Evolutionary conservation across 345 rosid species (phyloP), one percentile per base, ranked within the genome.

Genomic region (Eucalyptus regnans): DNA sequence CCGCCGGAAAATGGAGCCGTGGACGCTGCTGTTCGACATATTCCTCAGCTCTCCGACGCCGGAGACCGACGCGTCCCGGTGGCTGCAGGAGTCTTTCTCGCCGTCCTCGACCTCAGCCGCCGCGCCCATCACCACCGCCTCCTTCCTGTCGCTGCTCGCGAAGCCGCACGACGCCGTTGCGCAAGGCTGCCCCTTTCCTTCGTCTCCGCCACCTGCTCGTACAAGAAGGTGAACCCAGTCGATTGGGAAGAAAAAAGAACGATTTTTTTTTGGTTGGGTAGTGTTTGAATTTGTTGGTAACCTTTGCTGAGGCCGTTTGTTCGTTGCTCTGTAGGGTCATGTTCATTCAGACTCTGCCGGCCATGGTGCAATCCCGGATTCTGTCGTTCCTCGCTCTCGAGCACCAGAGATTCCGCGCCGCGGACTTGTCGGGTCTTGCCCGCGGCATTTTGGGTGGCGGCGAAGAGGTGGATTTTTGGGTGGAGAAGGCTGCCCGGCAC

Each of bases 321-420:
- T 29, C 31, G 51, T 52, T n/a, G 83, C 54, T n/a, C 86, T 49
- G 80, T 88, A 95, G 98, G 97, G 79, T 92, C 46, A 92, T 95
- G 92, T 94, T 95, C 93, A 89, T 96, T n/a, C 94, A 93, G 91
- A 97, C 96, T 25, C 90, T 95, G 71, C 98, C 99, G 1, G 58
- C 89, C 89, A 90, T 95, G 90, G 94, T 95, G 56, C 97, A 96
- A 90, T 92, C 94, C 1, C 90, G 95, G 89, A 95, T 97, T 90
- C 64, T 96, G 11, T 94, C 97, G 8, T 93, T 96, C 83, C 95
- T 97, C 62, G 93, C 92, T 60, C 56, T 87, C 33, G 96, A 97
- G 88, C 91, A 88, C 37, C 89, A 46, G 89, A 92, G 93, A 90
- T 96, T 96, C 90, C 88, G 92, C 90, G 89, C 81, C n/a, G 87